Conservation (phyloP, 2,329 filamentous ascomycete genomes). For the Nannizziopsis barbatae region DNA sequence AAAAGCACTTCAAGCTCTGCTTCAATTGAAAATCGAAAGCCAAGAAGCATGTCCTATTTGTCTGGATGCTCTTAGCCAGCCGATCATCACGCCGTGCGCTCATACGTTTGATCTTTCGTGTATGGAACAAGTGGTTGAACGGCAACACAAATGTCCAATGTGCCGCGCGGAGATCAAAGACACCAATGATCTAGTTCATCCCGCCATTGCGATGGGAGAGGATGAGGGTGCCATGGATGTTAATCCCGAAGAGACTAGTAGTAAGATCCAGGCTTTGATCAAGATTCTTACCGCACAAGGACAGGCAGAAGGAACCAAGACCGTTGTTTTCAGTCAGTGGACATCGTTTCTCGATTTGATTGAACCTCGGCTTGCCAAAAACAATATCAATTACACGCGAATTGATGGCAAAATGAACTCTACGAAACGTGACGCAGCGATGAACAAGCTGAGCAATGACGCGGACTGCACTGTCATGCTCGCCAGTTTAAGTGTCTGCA, state of each 20-base stretch:
- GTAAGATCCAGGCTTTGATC: conserved; percentile 70
- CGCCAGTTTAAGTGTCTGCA: conserved; percentile 69
- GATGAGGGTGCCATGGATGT: conserved; percentile 40
- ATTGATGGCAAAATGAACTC: conserved; percentile 74
- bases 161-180: conserved; percentile 60
- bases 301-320: conserved; percentile 56
- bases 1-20: conserved; percentile 59
- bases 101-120: conserved; percentile 68
- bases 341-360: conserved; percentile 68
- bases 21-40: conserved; percentile 65
- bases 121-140: conserved; percentile 61
- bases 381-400: conserved; percentile 54
- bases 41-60: conserved; percentile 79
- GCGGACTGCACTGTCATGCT: conserved; percentile 62
- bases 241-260: conserved; percentile 57
- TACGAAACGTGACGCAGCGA: conserved; percentile 57
- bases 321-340: conserved; percentile 73
- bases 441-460: conserved; percentile 56
- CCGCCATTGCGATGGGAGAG: conserved; percentile 48
- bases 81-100: conserved; percentile 75
- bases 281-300: conserved; percentile 62
- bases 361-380: conserved; percentile 52
- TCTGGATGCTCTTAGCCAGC: conserved; percentile 57
- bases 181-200: conserved; percentile 52
- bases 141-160: conserved; percentile 73